Evolutionary conservation across 2,329 filamentous ascomycete genomes (phyloP).

Genomic region (Laburnicola sp.): DNA sequence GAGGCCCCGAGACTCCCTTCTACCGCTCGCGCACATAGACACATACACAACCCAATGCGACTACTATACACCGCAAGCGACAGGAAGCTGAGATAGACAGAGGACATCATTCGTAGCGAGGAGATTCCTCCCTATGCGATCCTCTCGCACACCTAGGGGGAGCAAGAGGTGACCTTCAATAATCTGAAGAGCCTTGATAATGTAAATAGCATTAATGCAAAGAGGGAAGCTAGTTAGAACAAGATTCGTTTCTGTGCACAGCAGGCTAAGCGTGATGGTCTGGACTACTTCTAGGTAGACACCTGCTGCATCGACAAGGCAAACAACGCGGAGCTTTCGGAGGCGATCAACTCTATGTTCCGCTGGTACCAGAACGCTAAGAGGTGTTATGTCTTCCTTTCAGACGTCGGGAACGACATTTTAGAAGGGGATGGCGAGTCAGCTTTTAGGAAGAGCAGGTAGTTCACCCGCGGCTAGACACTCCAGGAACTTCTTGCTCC

Average conservation of each 20-base stretch:
- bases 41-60: slow-evolving; percentile 12
- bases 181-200: not conserved
- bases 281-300: slow-evolving; percentile 3
- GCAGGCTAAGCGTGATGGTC: not conserved
- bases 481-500: slow-evolving; percentile 9
- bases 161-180: slow-evolving; percentile 1
- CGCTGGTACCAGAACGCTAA: not conserved
- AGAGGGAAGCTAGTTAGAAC: not conserved
- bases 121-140: slow-evolving; percentile 1
- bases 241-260: slow-evolving; percentile 4
- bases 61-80: slow-evolving; percentile 14
- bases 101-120: not conserved
- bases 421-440: not conserved
- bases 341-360: slow-evolving; percentile 7
- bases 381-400: slow-evolving; percentile 4
- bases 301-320: slow-evolving; percentile 6
- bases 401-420: slow-evolving; percentile 1
- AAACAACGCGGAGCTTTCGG: slow-evolving; percentile 1
- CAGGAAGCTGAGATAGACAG: slow-evolving; percentile 7
- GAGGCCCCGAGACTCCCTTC: slow-evolving; percentile 7
- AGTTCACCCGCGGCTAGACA: slow-evolving; percentile 9
- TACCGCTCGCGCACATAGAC: slow-evolving; percentile 10
- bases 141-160: slow-evolving; percentile 4
- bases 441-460: slow-evolving; percentile 4
- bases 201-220: not conserved